These are phyloP conservation scores for Diaporthe sp. DNA, from an alignment of 2,329 filamentous ascomycete species.

Conservation along the genomic window DNA sequence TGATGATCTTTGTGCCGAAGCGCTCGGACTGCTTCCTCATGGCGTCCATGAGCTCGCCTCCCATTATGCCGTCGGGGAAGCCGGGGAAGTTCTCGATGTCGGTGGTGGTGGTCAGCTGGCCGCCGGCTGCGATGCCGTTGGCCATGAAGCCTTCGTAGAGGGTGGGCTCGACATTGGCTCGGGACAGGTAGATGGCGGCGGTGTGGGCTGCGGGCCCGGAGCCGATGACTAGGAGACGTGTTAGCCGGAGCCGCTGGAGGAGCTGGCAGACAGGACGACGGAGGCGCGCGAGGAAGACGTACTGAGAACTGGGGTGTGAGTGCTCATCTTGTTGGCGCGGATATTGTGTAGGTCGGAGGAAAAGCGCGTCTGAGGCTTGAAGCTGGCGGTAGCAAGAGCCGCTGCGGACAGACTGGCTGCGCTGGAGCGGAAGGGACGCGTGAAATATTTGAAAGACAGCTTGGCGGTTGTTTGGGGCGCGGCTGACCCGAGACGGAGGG, in stretches of 20 bases:
- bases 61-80: conserved; percentile 90
- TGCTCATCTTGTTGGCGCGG: conserved; percentile 72
- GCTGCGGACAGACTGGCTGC: conserved; percentile 79
- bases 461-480: conserved; percentile 70
- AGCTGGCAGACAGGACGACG: conserved; percentile 37
- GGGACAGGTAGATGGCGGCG: conserved; percentile 93
- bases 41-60: conserved; percentile 90
- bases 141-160: conserved; percentile 99
- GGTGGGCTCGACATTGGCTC: conserved; percentile 93
- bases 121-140: conserved; percentile 94
- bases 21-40: conserved; percentile 93
- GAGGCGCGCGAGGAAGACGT: conserved; percentile 55
- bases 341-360: conserved; percentile 54
- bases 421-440: conserved; percentile 81
- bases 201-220: conserved; percentile 98
- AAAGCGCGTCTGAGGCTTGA: conserved; percentile 61
- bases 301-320: conserved; percentile 91
- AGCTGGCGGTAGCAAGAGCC: conserved; percentile 73
- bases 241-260: conserved; percentile 1
- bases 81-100: conserved; percentile 99
- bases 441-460: conserved; percentile 89
- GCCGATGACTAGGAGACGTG: conserved; percentile 74
- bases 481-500: background rate
- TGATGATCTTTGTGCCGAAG: conserved; percentile 93
- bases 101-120: conserved; percentile 97